phyloP scores from a whole-genome alignment of 2,329 filamentous ascomycete genomes.

The Hypoxylon sp. region DNA sequence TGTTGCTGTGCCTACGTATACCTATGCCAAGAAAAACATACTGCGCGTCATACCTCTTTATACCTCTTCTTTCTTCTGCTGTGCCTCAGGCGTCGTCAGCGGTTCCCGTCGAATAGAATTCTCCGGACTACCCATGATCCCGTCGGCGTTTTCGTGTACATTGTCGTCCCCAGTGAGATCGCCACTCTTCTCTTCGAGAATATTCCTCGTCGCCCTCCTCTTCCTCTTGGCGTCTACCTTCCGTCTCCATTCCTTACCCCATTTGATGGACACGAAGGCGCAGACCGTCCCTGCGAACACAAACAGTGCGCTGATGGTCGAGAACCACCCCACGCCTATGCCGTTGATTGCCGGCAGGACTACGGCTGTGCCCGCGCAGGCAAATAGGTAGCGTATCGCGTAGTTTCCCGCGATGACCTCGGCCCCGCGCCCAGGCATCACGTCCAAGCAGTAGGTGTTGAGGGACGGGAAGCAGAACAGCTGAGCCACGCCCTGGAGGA shows the following conservation, averaged over 20 bases:
- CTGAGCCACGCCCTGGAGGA: constrained; percentile 80
- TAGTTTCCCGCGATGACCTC: constrained; percentile 88
- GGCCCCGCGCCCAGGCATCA: constrained; percentile 78
- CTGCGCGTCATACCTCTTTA: constrained; percentile 41
- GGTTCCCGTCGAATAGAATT: constrained; percentile 9
- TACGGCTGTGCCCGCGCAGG: constrained; percentile 77
- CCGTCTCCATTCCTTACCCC: constrained; percentile 60
- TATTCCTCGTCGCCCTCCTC: constrained; percentile 39
- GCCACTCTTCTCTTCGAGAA: constrained; percentile 40
- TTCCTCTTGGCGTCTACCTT: constrained; percentile 52
- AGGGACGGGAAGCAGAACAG: constrained; percentile 82
- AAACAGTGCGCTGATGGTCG: constrained; percentile 66
- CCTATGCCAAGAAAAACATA: constrained; percentile 21
- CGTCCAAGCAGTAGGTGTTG: constrained; percentile 87
- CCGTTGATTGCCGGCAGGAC: constrained; percentile 81
- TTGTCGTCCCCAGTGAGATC: constrained; percentile 13
- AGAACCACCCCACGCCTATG: constrained; percentile 87
- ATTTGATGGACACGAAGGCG: constrained; percentile 57
- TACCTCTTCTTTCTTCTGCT: constrained; percentile 40
- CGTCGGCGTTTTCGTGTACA: constrained; percentile 9
- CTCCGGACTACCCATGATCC: constrained; percentile 23
- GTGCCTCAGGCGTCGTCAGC: constrained; percentile 35
- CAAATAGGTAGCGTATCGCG: constrained; percentile 82
- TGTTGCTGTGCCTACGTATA: constrained; percentile 33
- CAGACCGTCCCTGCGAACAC: constrained; percentile 57